phyloP scores from a whole-genome alignment of 345 rosid genomes.

The Gynandropsis gynandra region DNA sequence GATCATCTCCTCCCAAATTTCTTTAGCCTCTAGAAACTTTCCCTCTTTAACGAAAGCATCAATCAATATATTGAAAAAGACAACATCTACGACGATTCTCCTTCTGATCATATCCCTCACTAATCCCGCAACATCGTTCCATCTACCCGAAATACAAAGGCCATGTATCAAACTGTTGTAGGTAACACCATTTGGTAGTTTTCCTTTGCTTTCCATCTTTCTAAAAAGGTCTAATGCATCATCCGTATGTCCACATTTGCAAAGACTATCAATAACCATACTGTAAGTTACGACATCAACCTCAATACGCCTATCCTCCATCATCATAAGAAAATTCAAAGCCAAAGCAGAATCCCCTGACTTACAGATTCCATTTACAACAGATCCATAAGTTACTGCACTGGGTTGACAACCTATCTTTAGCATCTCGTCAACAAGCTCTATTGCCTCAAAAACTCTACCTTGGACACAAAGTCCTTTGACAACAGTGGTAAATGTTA shows the following conservation, averaged over 20 bases:
- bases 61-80: constrained; percentile 18
- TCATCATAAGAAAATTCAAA: too few species aligned
- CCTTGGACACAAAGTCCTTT: constrained; percentile 22
- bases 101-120: constrained; percentile 20
- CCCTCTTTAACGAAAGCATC: too few species aligned
- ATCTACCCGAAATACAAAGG: constrained; percentile 8
- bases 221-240: constrained; percentile 15
- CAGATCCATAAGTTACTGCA: too few species aligned
- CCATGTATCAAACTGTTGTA: constrained; percentile 13
- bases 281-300: neutral
- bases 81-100: constrained; percentile 3
- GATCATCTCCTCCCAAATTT: too few species aligned
- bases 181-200: constrained; percentile 14
- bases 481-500: constrained; percentile 12
- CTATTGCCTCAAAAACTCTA: too few species aligned
- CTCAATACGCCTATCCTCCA: neutral
- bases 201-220: constrained; percentile 6
- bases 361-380: too few species aligned
- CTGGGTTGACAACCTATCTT: too few species aligned
- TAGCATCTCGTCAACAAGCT: too few species aligned
- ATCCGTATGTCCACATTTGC: neutral
- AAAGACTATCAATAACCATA: too few species aligned
- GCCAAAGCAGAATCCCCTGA: too few species aligned
- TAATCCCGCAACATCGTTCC: constrained; percentile 15
- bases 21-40: too few species aligned